Percentiles rank a stretch among this genome's conserved stretches.
Conservation (phyloP, 495 filamentous ascomycete genomes). For the Podospora anserina region DNA sequence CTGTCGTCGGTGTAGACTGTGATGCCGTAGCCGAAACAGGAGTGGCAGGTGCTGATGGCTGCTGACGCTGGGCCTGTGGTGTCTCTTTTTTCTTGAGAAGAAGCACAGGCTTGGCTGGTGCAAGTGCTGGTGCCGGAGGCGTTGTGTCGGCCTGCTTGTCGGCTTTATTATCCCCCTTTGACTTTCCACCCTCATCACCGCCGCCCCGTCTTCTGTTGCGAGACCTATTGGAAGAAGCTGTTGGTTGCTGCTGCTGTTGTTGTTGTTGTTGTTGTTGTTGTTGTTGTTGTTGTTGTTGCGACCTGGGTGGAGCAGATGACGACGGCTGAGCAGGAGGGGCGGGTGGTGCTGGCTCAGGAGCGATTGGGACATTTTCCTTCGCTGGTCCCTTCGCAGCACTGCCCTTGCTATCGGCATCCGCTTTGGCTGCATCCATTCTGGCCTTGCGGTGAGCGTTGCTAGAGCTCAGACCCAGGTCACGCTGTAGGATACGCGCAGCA, state of each 20-base stretch:
- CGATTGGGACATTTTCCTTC: constrained; percentile 23
- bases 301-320: constrained; percentile 19
- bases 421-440: constrained; percentile 51
- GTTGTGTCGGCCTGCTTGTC: constrained; percentile 15
- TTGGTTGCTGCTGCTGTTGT: neutral
- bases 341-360: constrained; percentile 28
- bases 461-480: constrained; percentile 80
- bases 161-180: constrained; percentile 21
- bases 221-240: constrained; percentile 28
- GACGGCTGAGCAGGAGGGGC: constrained; percentile 25
- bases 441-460: constrained; percentile 55
- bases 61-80: constrained; percentile 23
- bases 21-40: constrained; percentile 25
- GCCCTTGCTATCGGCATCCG: constrained; percentile 44
- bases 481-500: constrained; percentile 82
- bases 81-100: constrained; percentile 40
- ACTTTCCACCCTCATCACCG: constrained; percentile 25
- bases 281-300: constrained; percentile 6
- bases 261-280: too few species aligned
- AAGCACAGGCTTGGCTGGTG: constrained; percentile 35
- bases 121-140: constrained; percentile 12
- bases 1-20: constrained; percentile 12
- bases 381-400: constrained; percentile 38
- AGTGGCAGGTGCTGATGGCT: constrained; percentile 23
- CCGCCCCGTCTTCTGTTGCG: constrained; percentile 29